Evolutionary conservation across 176 grass and related monocot genomes (phyloP), one percentile per base, ranked within the genome.

Genomic region (Aegilops umbellulata): DNA sequence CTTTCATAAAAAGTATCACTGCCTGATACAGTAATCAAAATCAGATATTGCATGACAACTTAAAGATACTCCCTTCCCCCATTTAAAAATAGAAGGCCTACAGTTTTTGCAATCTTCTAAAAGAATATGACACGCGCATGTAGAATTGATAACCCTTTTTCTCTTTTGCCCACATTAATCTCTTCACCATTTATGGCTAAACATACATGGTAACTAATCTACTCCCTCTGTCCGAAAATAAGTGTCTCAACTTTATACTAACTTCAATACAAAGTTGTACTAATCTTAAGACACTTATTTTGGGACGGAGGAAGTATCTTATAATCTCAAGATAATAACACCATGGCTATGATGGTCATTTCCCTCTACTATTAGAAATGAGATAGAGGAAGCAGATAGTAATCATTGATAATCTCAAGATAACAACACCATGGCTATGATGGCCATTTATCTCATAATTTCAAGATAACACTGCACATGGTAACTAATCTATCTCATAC

Each of bases 141-240:
- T 75, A 75, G 14, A 47, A 75, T 8, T 49, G n/a, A 13, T 74
- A 15, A 69, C 8, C 8, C 26, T 41, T 74, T 74, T 14, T 74
- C 23, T 47, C 71, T 47, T 47, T 75, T 49, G 24, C 14, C 42
- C 41, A 27, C 24, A 29, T 75, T 75, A 10, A 75, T 49, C 41
- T 74, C 44, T 74, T 74, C 39, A 73, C 8, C 25, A 47, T 74
- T 75, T 75, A 75, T 49, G 24, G 71, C 38, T 75, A 27, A 47
- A 49, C 72, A 75, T 49, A 6, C 7, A 19, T 47, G 26, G 24
- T 49, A 47, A 49, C 7, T 75, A 49, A 10, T 75, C 7, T 49
- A 71, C 3, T 32, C 4, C 30, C 4, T 32, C 31, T 4, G 31
- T 32, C 31, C 31, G 4, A 32, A 32, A 32, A 32, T 32, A 32